Evolutionary conservation across 1,139 yeast species (phyloP).

Genomic region (Hanseniaspora sp.): DNA sequence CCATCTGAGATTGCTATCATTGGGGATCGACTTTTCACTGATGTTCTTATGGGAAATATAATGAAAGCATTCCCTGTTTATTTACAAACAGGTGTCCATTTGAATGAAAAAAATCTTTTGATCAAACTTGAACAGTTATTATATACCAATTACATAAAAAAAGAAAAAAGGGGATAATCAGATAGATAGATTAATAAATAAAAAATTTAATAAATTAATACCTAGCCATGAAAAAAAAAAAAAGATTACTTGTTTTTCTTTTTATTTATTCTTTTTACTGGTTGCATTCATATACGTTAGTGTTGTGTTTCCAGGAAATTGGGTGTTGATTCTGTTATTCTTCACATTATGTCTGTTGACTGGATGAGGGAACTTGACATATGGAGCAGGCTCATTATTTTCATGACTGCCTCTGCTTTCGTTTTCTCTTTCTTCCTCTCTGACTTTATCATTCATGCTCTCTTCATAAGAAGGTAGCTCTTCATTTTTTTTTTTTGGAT

Average conservation of each 20-base stretch:
- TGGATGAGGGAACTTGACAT: conserved; percentile 13
- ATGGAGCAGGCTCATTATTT: neutral
- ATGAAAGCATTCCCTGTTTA: conserved; percentile 85
- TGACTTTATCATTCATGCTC: neutral
- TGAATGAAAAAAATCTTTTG: conserved; percentile 17
- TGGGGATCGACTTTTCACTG: conserved; percentile 87
- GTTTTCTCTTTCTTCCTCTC: neutral
- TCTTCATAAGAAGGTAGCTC: conserved; percentile 2
- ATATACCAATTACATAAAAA: neutral
- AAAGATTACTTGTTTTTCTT: no score
- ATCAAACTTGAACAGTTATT: conserved; percentile 4
- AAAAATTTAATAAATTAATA: no score
- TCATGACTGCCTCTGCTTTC: no score
- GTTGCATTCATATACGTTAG: conserved; percentile 6
- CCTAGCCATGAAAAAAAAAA: no score
- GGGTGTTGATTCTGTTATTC: neutral
- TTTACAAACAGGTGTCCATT: conserved; percentile 61
- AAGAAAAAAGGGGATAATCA: no score
- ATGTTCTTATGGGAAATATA: conserved; percentile 82
- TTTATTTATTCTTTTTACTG: neutral
- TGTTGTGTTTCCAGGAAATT: conserved; percentile 11
- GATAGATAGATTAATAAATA: no score
- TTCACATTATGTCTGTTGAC: conserved; percentile 2
- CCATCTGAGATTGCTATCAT: conserved; percentile 68
- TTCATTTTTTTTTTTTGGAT: neutral